Base-by-base conservation (phyloP, 257 asterid genomes). In the Buddleja alternifolia region DNA sequence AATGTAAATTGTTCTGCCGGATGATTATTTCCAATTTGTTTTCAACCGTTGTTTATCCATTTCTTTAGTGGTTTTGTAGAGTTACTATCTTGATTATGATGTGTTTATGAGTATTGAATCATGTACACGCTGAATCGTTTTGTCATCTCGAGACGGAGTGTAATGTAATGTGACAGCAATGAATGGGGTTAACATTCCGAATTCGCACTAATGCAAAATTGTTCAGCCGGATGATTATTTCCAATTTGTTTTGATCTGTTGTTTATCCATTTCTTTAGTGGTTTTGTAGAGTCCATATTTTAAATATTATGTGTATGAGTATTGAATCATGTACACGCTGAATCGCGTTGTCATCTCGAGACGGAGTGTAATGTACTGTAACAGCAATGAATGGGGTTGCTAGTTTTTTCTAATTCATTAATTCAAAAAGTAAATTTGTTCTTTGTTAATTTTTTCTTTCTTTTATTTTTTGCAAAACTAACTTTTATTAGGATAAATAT, bases 141-240 rank as follows among this genome's bases (percentile, higher is more conserved):
- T 50, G 32, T 15, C 47, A 40, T 19, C 0, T 3, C 5, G 8
- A 16, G 8, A 4, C 10, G 6, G 55, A 53, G 34, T 7, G 10
- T 7, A 32, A n/a, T 32, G 2, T 8, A 41, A 15, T 71, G 15
- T 17, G 54, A 11, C 50, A 25, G 17, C 17, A 42, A 15, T 19
- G 15, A 20, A 8, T 10, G 17, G 72, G 63, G 16, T 69, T 6
- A 46, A 24, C 67, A 40, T 70, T 60, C 10, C 2, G 46, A 60
- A 39, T 60, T 60, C 51, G 12, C 44, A 55, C n/a, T 14, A 29
- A 14, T 64, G 16, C 32, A 20, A 17, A 39, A 29, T 10, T 56
- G 47, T 3, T 6, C 48, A 29, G 11, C 10, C 17, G 19, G 21
- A 2, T 50, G 1, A 7, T 0, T 36, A 21, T 11, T 34, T 11